These are phyloP conservation scores for Ophiostoma sp. DNA, from an alignment of 2,329 filamentous ascomycete species.

Conservation along the genomic window DNA sequence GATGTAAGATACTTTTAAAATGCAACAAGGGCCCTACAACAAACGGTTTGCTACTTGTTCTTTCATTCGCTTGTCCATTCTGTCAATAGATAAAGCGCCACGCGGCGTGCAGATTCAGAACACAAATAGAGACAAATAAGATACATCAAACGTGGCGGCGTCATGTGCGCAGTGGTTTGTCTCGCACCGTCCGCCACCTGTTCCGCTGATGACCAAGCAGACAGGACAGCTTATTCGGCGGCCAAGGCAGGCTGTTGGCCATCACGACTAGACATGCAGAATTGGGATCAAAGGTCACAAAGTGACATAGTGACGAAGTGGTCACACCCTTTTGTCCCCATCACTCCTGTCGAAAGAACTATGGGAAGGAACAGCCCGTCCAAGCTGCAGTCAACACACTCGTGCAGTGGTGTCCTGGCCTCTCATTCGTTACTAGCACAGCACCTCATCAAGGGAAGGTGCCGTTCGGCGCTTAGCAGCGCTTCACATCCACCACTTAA, in stretches of 20 bases:
- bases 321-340: not conserved
- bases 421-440: conserved; percentile 21
- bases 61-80: not conserved
- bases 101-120: not conserved
- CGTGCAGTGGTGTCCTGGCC: not conserved
- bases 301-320: not conserved
- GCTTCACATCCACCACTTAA: not conserved
- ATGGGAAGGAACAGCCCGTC: not conserved
- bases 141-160: not conserved
- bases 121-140: not conserved
- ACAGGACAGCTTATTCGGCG: not conserved
- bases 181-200: not conserved
- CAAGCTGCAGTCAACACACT: conserved; percentile 7
- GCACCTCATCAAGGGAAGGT: conserved; percentile 5
- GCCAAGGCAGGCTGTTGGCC: not conserved
- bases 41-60: too few species aligned
- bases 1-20: too few species aligned
- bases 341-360: not conserved
- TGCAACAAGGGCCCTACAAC: too few species aligned
- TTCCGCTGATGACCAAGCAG: not conserved
- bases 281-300: not conserved
- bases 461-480: conserved; percentile 21
- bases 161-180: not conserved
- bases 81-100: not conserved
- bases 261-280: not conserved